phyloP scores from a whole-genome alignment of 2,329 filamentous ascomycete genomes.

The Sporothrix dimorphospora region DNA sequence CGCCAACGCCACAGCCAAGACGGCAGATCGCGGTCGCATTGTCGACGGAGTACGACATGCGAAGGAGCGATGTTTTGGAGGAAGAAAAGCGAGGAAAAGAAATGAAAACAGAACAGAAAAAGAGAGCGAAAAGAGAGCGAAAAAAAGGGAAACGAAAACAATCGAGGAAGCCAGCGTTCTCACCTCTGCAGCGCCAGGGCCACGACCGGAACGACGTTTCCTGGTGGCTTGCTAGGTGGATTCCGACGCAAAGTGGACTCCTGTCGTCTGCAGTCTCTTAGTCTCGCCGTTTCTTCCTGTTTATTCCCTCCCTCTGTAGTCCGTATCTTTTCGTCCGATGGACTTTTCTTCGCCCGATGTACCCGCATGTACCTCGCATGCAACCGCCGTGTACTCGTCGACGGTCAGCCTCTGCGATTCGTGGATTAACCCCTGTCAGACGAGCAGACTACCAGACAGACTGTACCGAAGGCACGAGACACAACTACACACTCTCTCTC shows the following conservation, averaged over 20 bases:
- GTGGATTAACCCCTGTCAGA: neutral
- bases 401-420: neutral
- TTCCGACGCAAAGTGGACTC: no score
- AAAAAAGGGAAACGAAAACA: neutral
- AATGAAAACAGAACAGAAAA: no score
- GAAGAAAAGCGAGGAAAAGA: no score
- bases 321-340: neutral
- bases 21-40: no score
- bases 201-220: slow-evolving; percentile 2
- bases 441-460: neutral
- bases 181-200: neutral
- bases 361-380: slow-evolving; percentile 4
- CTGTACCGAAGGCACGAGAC: neutral
- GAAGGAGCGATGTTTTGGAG: neutral
- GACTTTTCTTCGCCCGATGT: neutral
- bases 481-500: neutral
- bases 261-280: neutral
- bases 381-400: neutral
- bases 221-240: neutral
- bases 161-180: neutral
- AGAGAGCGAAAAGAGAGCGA: neutral
- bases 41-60: neutral
- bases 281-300: neutral
- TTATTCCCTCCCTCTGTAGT: neutral
- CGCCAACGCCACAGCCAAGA: no score